phyloP scores from a whole-genome alignment of 805 yeast species.

The Myxozyma nipponensis region DNA sequence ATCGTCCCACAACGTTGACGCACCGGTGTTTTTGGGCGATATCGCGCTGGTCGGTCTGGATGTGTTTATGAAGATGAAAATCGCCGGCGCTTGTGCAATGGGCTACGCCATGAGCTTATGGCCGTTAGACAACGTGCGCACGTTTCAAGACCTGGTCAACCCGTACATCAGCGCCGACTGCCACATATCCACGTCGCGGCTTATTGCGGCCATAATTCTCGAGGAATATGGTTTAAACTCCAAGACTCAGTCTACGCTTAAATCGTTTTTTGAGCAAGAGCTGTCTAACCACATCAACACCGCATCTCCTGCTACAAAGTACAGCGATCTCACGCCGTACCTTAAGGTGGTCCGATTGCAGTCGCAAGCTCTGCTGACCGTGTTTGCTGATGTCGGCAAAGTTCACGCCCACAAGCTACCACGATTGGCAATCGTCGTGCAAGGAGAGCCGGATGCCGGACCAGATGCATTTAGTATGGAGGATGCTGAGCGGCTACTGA shows the following conservation, averaged over 20 bases:
- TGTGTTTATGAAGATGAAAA: conserved; percentile 67
- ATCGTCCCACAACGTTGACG: conserved; percentile 71
- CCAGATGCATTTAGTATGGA: conserved; percentile 84
- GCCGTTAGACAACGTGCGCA: conserved; percentile 19
- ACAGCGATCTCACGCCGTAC: conserved; percentile 82
- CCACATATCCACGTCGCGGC: conserved; percentile 75
- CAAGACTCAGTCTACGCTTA: conserved; percentile 7
- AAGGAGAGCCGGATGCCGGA: conserved; percentile 92
- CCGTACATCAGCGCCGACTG: conserved; percentile 32
- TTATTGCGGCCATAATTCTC: conserved; percentile 63
- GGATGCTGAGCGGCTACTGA: conserved; percentile 66
- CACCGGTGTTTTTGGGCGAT: conserved; percentile 89
- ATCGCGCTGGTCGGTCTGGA: conserved; percentile 77
- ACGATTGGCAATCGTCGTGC: conserved; percentile 79
- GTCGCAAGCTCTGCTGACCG: conserved; percentile 74
- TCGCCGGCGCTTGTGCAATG: conserved; percentile 68
- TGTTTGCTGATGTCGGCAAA: conserved; percentile 74
- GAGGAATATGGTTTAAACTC: conserved; percentile 48
- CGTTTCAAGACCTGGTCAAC: conserved; percentile 11
- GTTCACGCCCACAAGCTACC: conserved; percentile 70
- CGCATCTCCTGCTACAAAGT: conserved; percentile 42
- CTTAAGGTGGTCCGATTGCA: conserved; percentile 81
- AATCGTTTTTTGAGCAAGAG: conserved; percentile 1
- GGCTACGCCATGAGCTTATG: conserved; percentile 47
- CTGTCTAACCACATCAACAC: conserved; percentile 12